These are phyloP conservation scores for Hygrophila difformis DNA, from an alignment of 257 asterid species.

Conservation along the genomic window DNA sequence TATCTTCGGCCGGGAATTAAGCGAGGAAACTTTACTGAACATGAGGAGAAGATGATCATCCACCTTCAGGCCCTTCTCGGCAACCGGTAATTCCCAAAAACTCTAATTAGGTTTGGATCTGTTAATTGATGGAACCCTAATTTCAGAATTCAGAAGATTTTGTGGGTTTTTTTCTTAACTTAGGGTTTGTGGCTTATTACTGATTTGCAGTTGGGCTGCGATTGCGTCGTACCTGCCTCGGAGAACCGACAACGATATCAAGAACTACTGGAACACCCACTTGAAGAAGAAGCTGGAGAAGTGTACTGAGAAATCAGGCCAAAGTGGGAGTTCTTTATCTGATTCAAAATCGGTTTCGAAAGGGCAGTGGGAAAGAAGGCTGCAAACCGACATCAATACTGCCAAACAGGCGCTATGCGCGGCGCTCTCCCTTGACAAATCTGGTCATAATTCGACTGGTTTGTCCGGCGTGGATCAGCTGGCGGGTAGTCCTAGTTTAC, in stretches of 20 bases:
- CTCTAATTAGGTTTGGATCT: too few species aligned
- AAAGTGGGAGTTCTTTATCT: too few species aligned
- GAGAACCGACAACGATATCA: too few species aligned
- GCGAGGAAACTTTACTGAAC: background rate
- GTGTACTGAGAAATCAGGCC: too few species aligned
- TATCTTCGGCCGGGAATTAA: background rate
- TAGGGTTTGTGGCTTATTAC: too few species aligned
- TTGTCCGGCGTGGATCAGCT: too few species aligned
- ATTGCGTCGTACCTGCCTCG: conserved; percentile 72
- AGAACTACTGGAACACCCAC: conserved; percentile 80
- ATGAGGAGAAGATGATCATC: background rate
- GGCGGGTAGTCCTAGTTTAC: too few species aligned
- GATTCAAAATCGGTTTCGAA: conserved; percentile 26
- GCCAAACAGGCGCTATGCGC: conserved; percentile 70
- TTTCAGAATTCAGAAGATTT: too few species aligned
- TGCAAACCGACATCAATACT: conserved; percentile 55
- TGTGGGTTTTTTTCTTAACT: too few species aligned
- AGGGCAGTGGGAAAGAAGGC: conserved; percentile 72
- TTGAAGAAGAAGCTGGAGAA: conserved; percentile 47
- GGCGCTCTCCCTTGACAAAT: conserved; percentile 42
- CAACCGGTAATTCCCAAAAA: too few species aligned
- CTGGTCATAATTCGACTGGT: too few species aligned
- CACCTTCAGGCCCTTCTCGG: background rate
- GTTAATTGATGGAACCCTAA: too few species aligned
- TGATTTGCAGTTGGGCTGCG: conserved; percentile 78